Percentiles rank a stretch among this genome's conserved stretches.
phyloP scores from a whole-genome alignment of 2,329 filamentous ascomycete genomes.

The Fusarium bactridioides region DNA sequence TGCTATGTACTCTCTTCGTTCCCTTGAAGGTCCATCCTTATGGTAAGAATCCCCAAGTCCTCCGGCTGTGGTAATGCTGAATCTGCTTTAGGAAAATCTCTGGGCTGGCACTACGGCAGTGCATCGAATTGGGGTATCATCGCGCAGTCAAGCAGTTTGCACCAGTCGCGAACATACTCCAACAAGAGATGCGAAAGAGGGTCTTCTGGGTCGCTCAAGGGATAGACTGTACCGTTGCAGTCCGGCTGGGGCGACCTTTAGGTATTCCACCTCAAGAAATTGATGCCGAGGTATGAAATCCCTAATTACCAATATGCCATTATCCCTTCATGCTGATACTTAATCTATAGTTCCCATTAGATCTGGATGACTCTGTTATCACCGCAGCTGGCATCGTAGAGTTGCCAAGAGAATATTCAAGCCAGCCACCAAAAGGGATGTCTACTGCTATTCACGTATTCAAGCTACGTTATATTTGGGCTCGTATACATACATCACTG shows the following conservation, averaged over 20 bases:
- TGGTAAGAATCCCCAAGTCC: neutral
- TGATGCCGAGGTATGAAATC: neutral
- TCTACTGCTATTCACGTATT: neutral
- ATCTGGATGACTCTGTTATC: neutral
- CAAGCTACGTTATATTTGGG: neutral
- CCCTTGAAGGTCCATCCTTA: neutral
- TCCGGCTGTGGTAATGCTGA: neutral
- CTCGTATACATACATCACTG: neutral
- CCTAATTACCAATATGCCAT: fast-evolving
- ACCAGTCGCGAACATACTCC: neutral
- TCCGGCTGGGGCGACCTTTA: neutral
- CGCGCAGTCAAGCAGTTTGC: neutral
- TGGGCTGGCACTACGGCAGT: neutral
- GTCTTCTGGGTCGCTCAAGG: neutral
- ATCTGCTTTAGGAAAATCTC: fast-evolving
- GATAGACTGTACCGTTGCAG: neutral
- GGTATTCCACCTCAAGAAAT: neutral
- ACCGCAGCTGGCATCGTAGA: neutral
- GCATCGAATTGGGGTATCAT: neutral
- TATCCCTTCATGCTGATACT: too few relatives aligned
- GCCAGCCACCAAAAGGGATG: neutral
- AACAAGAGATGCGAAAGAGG: neutral
- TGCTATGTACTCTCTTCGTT: neutral
- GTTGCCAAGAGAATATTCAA: neutral
- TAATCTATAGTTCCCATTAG: neutral